phyloP scores from a whole-genome alignment of 306 rosid species.

The Trifolium pratense region DNA sequence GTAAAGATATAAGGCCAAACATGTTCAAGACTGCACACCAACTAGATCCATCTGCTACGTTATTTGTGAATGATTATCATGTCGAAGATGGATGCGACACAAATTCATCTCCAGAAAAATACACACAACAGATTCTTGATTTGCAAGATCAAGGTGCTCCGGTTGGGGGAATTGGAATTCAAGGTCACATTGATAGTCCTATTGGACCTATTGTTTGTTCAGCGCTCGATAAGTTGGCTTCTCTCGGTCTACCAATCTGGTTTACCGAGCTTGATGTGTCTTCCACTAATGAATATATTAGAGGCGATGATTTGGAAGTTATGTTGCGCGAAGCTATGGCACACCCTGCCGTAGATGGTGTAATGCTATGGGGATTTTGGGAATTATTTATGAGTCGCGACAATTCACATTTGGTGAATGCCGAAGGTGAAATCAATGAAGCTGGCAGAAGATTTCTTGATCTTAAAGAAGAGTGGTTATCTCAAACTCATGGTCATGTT shows the following conservation, averaged over 20 bases:
- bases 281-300: slow-evolving; percentile 67
- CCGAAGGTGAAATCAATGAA: slow-evolving; percentile 86
- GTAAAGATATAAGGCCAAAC: slow-evolving; percentile 72
- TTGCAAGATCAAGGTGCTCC: slow-evolving; percentile 80
- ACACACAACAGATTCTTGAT: slow-evolving; percentile 71
- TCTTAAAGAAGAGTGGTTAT: slow-evolving; percentile 83
- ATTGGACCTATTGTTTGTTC: slow-evolving; percentile 81
- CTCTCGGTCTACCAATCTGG: slow-evolving; percentile 87
- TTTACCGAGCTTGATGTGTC: slow-evolving; percentile 88
- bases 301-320: slow-evolving; percentile 91
- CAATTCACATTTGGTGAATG: slow-evolving; percentile 73
- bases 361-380: slow-evolving; percentile 96
- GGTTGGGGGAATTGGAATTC: slow-evolving; percentile 89
- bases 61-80: slow-evolving; percentile 85
- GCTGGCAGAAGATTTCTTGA: slow-evolving; percentile 73
- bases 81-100: slow-evolving; percentile 83
- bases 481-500: slow-evolving; percentile 61
- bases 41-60: slow-evolving; percentile 66
- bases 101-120: slow-evolving; percentile 75
- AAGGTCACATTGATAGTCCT: slow-evolving; percentile 88
- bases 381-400: slow-evolving; percentile 84
- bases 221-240: slow-evolving; percentile 73
- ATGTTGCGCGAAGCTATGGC: slow-evolving; percentile 79
- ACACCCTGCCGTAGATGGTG: slow-evolving; percentile 77
- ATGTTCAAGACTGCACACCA: slow-evolving; percentile 84